phyloP scores from a whole-genome alignment of 75 land plant species.

The Azolla pinnata region DNA sequence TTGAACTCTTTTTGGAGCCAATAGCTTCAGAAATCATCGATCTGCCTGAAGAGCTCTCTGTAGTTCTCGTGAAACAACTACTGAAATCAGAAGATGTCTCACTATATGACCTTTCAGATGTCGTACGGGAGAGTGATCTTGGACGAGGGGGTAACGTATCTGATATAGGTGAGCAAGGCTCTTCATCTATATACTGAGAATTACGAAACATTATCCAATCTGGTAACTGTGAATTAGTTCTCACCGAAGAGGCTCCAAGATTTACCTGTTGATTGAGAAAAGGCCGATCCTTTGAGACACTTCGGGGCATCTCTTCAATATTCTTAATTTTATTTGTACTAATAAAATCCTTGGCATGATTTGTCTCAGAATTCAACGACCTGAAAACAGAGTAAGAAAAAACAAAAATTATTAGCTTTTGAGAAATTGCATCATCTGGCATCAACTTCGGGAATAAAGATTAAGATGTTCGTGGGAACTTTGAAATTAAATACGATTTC shows the following conservation, averaged over 20 bases:
- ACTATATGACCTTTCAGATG: neutral
- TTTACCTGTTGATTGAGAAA: neutral
- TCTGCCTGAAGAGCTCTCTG: constrained; percentile 1
- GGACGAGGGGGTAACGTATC: neutral
- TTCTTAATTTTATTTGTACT: neutral
- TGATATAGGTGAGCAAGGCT: neutral
- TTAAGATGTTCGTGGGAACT: neutral
- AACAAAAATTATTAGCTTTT: neutral
- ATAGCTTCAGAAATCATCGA: neutral
- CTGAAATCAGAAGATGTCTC: constrained; percentile 7
- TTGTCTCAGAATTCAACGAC: neutral
- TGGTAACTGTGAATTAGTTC: neutral
- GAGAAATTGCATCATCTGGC: neutral
- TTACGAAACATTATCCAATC: neutral
- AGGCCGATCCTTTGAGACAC: constrained; percentile 4
- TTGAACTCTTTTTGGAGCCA: constrained; percentile 1
- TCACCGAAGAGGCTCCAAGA: neutral
- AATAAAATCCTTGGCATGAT: neutral
- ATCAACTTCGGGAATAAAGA: neutral
- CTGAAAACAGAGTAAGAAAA: neutral
- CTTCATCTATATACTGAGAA: neutral
- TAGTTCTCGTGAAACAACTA: neutral
- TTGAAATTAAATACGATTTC: neutral
- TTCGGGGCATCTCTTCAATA: neutral
- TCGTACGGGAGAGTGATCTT: neutral